These are phyloP conservation scores for Neoarthrinium moseri DNA, from an alignment of 2,329 filamentous ascomycete species.

Conservation along the genomic window DNA sequence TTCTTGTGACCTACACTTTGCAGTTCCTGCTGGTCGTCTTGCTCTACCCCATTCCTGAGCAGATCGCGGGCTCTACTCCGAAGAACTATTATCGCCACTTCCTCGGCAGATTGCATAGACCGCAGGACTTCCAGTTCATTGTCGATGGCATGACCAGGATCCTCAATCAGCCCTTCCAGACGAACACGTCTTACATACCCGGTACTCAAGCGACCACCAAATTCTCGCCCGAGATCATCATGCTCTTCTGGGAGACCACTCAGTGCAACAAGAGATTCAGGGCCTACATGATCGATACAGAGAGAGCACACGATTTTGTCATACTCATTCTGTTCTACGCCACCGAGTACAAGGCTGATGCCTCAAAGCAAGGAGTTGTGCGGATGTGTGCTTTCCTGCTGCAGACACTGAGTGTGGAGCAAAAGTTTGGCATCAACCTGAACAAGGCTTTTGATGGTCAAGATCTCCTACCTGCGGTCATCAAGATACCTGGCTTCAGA, in stretches of 20 bases:
- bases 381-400: slow-evolving; percentile 97
- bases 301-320: slow-evolving; percentile 88
- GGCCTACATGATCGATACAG: slow-evolving; percentile 95
- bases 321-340: slow-evolving; percentile 90
- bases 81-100: slow-evolving; percentile 97
- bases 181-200: slow-evolving; percentile 83
- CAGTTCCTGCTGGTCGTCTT: slow-evolving; percentile 86
- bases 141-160: slow-evolving; percentile 93
- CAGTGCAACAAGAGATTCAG: slow-evolving; percentile 98
- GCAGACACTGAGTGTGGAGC: slow-evolving; percentile 91
- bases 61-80: slow-evolving; percentile 58
- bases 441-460: slow-evolving; percentile 89
- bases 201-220: slow-evolving; percentile 77
- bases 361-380: slow-evolving; percentile 86
- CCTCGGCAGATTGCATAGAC: slow-evolving; percentile 82
- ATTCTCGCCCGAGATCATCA: slow-evolving; percentile 92
- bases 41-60: slow-evolving; percentile 84
- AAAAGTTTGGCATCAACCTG: slow-evolving; percentile 83
- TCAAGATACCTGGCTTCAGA: slow-evolving; percentile 79
- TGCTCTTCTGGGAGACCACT: slow-evolving; percentile 95
- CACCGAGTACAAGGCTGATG: slow-evolving; percentile 81
- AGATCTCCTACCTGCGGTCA: slow-evolving; percentile 78
- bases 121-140: slow-evolving; percentile 96
- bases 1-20: slow-evolving; percentile 86
- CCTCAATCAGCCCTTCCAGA: slow-evolving; percentile 87